Evolutionary conservation across 352 stramenopile species (phyloP).

Genomic region (Phytophthora quininea): DNA sequence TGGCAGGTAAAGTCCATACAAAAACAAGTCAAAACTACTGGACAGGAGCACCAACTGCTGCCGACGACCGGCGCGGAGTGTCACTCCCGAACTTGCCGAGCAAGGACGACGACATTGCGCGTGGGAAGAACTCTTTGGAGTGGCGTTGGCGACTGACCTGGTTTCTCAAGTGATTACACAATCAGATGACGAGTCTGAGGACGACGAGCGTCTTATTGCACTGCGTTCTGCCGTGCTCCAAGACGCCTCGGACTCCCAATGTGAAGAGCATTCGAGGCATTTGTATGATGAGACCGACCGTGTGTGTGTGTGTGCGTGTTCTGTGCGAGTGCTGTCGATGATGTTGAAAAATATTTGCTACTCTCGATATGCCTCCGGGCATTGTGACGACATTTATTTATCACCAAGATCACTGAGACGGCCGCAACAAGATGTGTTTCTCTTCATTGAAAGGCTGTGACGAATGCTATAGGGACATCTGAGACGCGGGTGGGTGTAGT

Average conservation of each 20-base stretch:
- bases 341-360: slow-evolving; percentile 93
- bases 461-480: slow-evolving; percentile 92
- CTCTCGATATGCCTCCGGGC: slow-evolving; percentile 72
- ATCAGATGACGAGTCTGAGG: slow-evolving; percentile 93
- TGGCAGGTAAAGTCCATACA: neutral
- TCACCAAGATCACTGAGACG: slow-evolving; percentile 93
- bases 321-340: slow-evolving; percentile 53
- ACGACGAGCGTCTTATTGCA: slow-evolving; percentile 63
- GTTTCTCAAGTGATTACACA: slow-evolving; percentile 88
- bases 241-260: slow-evolving; percentile 57
- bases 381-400: slow-evolving; percentile 86
- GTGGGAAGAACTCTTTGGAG: neutral
- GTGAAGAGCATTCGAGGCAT: slow-evolving; percentile 92
- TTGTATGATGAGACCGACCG: slow-evolving; percentile 91
- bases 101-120: neutral
- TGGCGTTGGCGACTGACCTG: neutral
- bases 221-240: slow-evolving; percentile 82
- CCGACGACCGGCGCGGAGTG: neutral
- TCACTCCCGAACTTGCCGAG: slow-evolving; percentile 26
- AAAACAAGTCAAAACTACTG: no score
- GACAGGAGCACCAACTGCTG: no score
- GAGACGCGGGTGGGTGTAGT: slow-evolving; percentile 47
- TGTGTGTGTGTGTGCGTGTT: slow-evolving; percentile 28
- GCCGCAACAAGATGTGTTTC: slow-evolving; percentile 17
- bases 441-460: slow-evolving; percentile 63